Evolutionary conservation across 2,329 filamentous ascomycete species (phyloP).

Genomic region (Blastomyces parvus): DNA sequence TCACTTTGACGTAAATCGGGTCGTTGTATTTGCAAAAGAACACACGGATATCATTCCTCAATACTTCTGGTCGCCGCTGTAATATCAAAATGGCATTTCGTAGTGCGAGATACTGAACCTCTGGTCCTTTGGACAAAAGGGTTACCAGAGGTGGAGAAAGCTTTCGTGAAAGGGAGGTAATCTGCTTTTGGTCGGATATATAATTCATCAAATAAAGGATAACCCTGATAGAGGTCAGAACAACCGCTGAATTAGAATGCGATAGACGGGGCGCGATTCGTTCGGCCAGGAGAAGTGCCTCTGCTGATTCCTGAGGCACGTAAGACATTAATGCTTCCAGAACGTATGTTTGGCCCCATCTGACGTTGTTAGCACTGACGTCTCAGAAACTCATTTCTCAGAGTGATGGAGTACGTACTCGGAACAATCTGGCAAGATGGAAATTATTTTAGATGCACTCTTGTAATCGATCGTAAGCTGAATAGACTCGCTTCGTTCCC

Average conservation of each 20-base stretch:
- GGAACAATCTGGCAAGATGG: slow-evolving; percentile 91
- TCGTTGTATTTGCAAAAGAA: slow-evolving; percentile 99
- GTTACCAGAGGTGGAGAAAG: slow-evolving; percentile 92
- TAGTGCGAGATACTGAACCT: slow-evolving; percentile 95
- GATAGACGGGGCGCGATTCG: slow-evolving; percentile 91
- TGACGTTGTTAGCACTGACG: slow-evolving; percentile 27
- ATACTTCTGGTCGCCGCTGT: slow-evolving; percentile 81
- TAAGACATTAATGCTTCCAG: slow-evolving; percentile 97
- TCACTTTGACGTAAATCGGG: slow-evolving; percentile 98
- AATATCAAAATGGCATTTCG: slow-evolving; percentile 89
- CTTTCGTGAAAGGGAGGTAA: slow-evolving; percentile 78
- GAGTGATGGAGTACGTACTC: slow-evolving; percentile 54
- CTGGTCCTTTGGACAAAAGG: slow-evolving; percentile 85
- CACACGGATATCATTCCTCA: slow-evolving; percentile 92
- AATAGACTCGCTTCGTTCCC: slow-evolving; percentile 94
- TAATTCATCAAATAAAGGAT: slow-evolving; percentile 99
- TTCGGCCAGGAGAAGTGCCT: slow-evolving; percentile 83
- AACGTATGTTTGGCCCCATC: slow-evolving; percentile 98
- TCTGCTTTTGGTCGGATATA: slow-evolving; percentile 82
- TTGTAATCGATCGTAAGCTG: slow-evolving; percentile 96
- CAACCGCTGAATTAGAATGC: slow-evolving; percentile 93
- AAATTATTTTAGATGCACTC: slow-evolving; percentile 96
- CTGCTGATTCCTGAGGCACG: slow-evolving; percentile 79
- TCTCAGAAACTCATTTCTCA: background rate
- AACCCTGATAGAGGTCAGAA: slow-evolving; percentile 90